Conservation (phyloP, 805 yeast species). For the Candida palmyrensis region DNA sequence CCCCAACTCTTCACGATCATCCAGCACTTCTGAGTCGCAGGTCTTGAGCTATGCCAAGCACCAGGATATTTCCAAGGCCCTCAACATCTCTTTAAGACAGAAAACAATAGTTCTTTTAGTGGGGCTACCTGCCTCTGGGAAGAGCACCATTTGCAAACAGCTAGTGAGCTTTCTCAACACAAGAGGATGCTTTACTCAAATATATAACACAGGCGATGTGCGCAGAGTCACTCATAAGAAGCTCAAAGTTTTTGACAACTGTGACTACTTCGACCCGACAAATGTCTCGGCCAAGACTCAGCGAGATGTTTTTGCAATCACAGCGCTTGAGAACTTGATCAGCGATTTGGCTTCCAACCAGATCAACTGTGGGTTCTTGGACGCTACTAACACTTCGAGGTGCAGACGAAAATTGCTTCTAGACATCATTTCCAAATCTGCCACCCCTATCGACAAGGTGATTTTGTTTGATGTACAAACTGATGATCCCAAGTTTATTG, state of each 20-base stretch:
- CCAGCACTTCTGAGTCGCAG: no score
- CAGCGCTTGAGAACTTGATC: slow-evolving; percentile 26
- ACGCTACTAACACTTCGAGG: slow-evolving; percentile 39
- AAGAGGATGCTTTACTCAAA: slow-evolving; percentile 18
- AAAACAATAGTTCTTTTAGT: slow-evolving; percentile 27
- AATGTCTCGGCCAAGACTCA: slow-evolving; percentile 24
- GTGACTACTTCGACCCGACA: slow-evolving; percentile 35
- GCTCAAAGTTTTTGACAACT: slow-evolving; percentile 19
- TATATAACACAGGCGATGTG: slow-evolving; percentile 51
- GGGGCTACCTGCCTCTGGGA: slow-evolving; percentile 40
- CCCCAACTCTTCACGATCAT: no score
- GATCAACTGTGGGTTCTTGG: slow-evolving; percentile 34
- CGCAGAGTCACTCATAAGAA: slow-evolving; percentile 28
- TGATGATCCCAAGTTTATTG: slow-evolving; percentile 44
- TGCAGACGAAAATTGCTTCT: slow-evolving; percentile 29
- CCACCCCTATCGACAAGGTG: slow-evolving; percentile 29
- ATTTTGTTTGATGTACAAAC: slow-evolving; percentile 58
- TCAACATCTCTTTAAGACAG: slow-evolving; percentile 8
- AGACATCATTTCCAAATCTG: slow-evolving; percentile 13
- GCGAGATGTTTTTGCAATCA: slow-evolving; percentile 32
- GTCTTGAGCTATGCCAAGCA: neutral
- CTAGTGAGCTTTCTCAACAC: slow-evolving; percentile 24
- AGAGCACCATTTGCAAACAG: slow-evolving; percentile 33
- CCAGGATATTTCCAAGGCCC: slow-evolving; percentile 1
- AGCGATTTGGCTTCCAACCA: slow-evolving; percentile 20